A percentile compares a stretch with the other conserved stretches of the same genome.
These are phyloP conservation scores for Dactylellina sp. DNA, from an alignment of 2,329 filamentous ascomycete genomes.

Conservation along the genomic window DNA sequence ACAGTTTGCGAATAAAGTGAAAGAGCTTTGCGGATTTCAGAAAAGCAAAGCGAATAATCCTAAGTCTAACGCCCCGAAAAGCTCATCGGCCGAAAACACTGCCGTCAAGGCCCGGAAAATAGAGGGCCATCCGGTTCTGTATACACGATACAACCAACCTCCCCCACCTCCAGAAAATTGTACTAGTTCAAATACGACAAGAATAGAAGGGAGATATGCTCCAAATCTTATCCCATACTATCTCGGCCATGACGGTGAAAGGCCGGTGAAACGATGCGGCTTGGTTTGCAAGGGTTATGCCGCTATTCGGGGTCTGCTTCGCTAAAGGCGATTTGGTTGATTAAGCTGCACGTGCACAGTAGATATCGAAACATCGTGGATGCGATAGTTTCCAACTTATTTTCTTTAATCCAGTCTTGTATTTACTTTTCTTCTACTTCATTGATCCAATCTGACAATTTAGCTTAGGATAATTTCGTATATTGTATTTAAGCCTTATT, in stretches of 20 bases:
- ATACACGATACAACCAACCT: neutral
- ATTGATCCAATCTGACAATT: too few relatives aligned
- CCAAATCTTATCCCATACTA: slow-evolving; percentile 14
- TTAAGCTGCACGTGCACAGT: too few relatives aligned
- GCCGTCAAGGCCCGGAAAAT: neutral
- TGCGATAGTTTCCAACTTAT: too few relatives aligned
- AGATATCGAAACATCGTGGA: too few relatives aligned
- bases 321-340: neutral
- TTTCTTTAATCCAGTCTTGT: too few relatives aligned
- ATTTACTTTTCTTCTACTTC: too few relatives aligned
- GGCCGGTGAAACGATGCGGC: slow-evolving; percentile 12
- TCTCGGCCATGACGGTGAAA: neutral
- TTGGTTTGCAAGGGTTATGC: slow-evolving; percentile 9
- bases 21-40: slow-evolving; percentile 37
- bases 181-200: slow-evolving; percentile 3
- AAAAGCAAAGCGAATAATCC: neutral
- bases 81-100: neutral
- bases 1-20: slow-evolving; percentile 22
- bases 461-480: too few relatives aligned
- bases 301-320: slow-evolving; percentile 8
- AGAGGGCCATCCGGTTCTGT: neutral
- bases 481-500: too few relatives aligned
- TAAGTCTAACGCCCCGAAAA: neutral
- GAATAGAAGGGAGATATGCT: neutral
- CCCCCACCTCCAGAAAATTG: neutral